A percentile compares a stretch with the other conserved stretches of the same genome.
phyloP scores from a whole-genome alignment of 345 rosid genomes.

The Geranium brycei region DNA sequence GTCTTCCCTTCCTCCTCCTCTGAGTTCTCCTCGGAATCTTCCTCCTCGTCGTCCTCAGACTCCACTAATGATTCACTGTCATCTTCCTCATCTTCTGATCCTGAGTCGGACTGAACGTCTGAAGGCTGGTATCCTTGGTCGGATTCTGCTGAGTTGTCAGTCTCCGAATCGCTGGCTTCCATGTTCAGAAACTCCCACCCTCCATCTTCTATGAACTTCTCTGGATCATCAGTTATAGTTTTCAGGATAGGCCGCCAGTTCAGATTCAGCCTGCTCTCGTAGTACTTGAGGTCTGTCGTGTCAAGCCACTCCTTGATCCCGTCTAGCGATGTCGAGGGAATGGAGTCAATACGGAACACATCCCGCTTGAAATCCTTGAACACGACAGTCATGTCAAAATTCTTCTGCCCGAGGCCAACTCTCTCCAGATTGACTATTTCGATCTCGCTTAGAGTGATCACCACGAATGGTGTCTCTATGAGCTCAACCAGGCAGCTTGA shows the following conservation, averaged over 20 bases:
- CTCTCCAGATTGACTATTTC: slow-evolving; percentile 95
- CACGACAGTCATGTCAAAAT: slow-evolving; percentile 81
- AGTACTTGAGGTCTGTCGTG: slow-evolving; percentile 80
- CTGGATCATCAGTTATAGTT: slow-evolving; percentile 79
- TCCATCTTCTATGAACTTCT: slow-evolving; percentile 70
- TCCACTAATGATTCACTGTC: slow-evolving; percentile 72
- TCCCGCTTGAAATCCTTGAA: slow-evolving; percentile 92
- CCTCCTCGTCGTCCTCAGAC: slow-evolving; percentile 80
- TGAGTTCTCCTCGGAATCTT: slow-evolving; percentile 40
- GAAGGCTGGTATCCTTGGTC: slow-evolving; percentile 89
- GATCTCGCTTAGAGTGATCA: slow-evolving; percentile 73
- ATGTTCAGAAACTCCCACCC: slow-evolving; percentile 90
- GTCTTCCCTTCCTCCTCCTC: slow-evolving; percentile 94
- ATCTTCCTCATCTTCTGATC: slow-evolving; percentile 59
- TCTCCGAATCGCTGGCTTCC: slow-evolving; percentile 80
- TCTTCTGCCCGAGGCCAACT: slow-evolving; percentile 83
- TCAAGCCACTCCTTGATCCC: slow-evolving; percentile 93
- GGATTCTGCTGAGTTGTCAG: slow-evolving; percentile 65
- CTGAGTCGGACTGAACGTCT: slow-evolving; percentile 69
- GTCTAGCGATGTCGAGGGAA: slow-evolving; percentile 66
- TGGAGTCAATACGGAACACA: slow-evolving; percentile 70
- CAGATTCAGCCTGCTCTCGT: slow-evolving; percentile 85
- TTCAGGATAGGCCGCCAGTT: slow-evolving; percentile 89
- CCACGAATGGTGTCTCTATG: slow-evolving; percentile 67
- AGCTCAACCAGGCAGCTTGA: slow-evolving; percentile 87